These are phyloP conservation scores for Cryptococcus sp. DNA, from an alignment of 1,284 basidiomycete genomes.

Conservation along the genomic window DNA sequence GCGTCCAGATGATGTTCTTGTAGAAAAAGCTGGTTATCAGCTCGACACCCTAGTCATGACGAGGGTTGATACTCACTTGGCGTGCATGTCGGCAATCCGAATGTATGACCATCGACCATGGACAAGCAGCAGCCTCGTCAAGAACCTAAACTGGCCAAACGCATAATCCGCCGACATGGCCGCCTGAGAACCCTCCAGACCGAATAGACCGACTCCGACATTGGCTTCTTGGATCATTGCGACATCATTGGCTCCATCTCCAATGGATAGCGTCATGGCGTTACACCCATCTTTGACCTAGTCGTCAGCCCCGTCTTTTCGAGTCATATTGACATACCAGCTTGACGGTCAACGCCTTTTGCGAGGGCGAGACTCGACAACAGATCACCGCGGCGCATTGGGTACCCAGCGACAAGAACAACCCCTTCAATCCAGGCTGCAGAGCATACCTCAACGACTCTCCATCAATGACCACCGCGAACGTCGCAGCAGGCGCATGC, in stretches of 20 bases:
- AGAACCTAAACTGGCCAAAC: constrained; percentile 92
- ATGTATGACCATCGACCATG: constrained; percentile 97
- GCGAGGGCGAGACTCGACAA: constrained; percentile 91
- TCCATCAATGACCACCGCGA: constrained; percentile 94
- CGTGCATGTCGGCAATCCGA: constrained; percentile 93
- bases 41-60: neutral
- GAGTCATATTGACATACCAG: constrained; percentile 54
- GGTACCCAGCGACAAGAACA: constrained; percentile 87
- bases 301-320: neutral
- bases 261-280: constrained; percentile 94
- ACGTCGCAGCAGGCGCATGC: constrained; percentile 49
- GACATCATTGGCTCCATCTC: constrained; percentile 63
- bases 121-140: constrained; percentile 86
- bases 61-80: constrained; percentile 52
- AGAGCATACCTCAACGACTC: constrained; percentile 84
- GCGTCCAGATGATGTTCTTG: constrained; percentile 58
- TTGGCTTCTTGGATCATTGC: constrained; percentile 87
- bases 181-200: constrained; percentile 93
- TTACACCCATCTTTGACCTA: constrained; percentile 90
- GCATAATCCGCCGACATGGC: constrained; percentile 99
- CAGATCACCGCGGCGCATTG: constrained; percentile 97
- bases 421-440: constrained; percentile 65
- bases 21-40: constrained; percentile 70
- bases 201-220: constrained; percentile 88
- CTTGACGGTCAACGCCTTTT: constrained; percentile 93